Conservation (phyloP, 495 filamentous ascomycete species). For the Aspergillus campestris region DNA sequence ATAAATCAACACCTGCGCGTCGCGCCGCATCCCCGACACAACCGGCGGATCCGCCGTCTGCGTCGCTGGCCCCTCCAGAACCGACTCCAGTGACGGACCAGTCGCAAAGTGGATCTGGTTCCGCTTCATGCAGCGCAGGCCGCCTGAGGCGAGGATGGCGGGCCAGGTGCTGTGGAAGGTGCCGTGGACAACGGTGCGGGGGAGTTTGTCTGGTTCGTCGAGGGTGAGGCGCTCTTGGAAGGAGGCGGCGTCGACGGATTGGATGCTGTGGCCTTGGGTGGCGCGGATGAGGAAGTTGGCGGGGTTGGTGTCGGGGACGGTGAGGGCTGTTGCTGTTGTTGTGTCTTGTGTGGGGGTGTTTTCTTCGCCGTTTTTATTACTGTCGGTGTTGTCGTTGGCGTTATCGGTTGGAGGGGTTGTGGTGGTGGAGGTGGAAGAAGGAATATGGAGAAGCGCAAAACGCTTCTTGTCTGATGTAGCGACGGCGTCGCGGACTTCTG, state of each 20-base stretch:
- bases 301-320: slow-evolving; percentile 37
- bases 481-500: slow-evolving; percentile 66
- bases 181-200: slow-evolving; percentile 69
- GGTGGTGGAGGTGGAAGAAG: slow-evolving; percentile 17
- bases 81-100: slow-evolving; percentile 45
- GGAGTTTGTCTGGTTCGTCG: slow-evolving; percentile 41
- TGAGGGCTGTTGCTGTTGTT: slow-evolving; percentile 22
- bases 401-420: slow-evolving; percentile 8
- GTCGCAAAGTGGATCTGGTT: slow-evolving; percentile 84
- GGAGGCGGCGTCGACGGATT: slow-evolving; percentile 54
- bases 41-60: slow-evolving; percentile 35
- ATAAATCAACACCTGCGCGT: slow-evolving; percentile 73
- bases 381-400: slow-evolving; percentile 6
- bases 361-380: slow-evolving; percentile 5
- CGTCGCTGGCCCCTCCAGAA: slow-evolving; percentile 15
- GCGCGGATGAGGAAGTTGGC: slow-evolving; percentile 81
- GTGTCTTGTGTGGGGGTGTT: not conserved
- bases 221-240: slow-evolving; percentile 58
- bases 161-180: slow-evolving; percentile 74
- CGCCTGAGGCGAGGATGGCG: slow-evolving; percentile 60
- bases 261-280: slow-evolving; percentile 74
- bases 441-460: slow-evolving; percentile 53
- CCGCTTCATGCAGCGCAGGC: slow-evolving; percentile 68
- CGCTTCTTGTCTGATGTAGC: slow-evolving; percentile 80
- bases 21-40: slow-evolving; percentile 75